These are phyloP conservation scores for Aspergillus sp. DNA, from an alignment of 2,329 filamentous ascomycete species.

Conservation along the genomic window DNA sequence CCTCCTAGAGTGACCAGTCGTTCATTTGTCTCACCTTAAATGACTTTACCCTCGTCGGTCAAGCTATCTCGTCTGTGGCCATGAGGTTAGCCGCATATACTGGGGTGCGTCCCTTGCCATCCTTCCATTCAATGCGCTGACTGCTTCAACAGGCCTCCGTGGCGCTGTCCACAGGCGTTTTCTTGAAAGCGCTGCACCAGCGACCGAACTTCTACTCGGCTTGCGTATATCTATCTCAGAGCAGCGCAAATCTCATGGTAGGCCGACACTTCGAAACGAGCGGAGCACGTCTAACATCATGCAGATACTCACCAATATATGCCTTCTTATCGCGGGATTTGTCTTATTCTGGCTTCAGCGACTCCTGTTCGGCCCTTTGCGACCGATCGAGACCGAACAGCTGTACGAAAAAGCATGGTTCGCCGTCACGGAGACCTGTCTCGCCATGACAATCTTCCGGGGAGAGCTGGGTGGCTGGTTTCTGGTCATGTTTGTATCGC, in stretches of 20 bases:
- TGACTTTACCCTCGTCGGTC: constrained; percentile 19
- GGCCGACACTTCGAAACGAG: constrained; percentile 23
- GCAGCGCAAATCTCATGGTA: constrained; percentile 89
- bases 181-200: constrained; percentile 86
- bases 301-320: constrained; percentile 83
- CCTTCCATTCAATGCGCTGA: too few relatives aligned
- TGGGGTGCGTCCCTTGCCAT: constrained; percentile 33
- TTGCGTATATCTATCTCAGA: constrained; percentile 92
- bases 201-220: constrained; percentile 97
- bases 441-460: constrained; percentile 97
- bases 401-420: constrained; percentile 98
- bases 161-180: constrained; percentile 70
- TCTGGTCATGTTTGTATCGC: constrained; percentile 86
- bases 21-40: constrained; percentile 14
- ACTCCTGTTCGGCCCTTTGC: constrained; percentile 79
- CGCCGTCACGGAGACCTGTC: constrained; percentile 87
- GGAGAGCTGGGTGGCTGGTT: constrained; percentile 94
- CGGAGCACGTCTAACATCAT: constrained; percentile 4
- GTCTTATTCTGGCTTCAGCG: constrained; percentile 82
- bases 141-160: constrained; percentile 57
- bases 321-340: constrained; percentile 68
- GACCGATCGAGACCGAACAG: constrained; percentile 91
- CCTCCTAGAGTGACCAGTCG: constrained; percentile 4
- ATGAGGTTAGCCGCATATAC: constrained; percentile 45
- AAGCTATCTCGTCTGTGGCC: constrained; percentile 14